phyloP scores from a whole-genome alignment of 345 rosid species.

The Limnanthes douglasii region DNA sequence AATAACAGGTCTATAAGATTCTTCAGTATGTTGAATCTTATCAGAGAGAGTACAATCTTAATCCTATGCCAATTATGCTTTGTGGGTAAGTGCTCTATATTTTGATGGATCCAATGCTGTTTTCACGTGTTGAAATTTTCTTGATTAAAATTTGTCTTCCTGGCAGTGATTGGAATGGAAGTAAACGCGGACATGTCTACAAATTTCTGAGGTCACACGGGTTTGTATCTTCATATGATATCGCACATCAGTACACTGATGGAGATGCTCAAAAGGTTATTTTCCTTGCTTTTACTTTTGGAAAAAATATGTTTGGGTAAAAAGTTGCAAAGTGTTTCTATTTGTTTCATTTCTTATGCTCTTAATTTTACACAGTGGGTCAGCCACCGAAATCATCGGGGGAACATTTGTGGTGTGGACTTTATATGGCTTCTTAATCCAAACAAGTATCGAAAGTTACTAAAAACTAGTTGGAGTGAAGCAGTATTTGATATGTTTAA shows the following conservation, averaged over 20 bases:
- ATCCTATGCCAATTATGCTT: conserved; percentile 57
- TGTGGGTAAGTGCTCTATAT: conserved; percentile 44
- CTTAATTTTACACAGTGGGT: conserved; percentile 51
- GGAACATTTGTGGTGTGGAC: conserved; percentile 92
- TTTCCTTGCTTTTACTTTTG: conserved; percentile 8
- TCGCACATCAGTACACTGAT: conserved; percentile 92
- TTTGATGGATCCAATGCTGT: not conserved
- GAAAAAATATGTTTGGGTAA: conserved; percentile 18
- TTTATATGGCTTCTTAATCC: conserved; percentile 99
- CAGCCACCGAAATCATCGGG: conserved; percentile 91
- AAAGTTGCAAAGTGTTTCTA: too few relatives aligned
- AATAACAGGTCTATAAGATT: conserved; percentile 67
- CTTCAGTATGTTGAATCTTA: conserved; percentile 67
- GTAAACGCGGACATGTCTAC: conserved; percentile 92
- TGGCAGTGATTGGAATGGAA: conserved; percentile 93
- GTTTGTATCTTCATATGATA: conserved; percentile 87
- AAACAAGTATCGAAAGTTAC: conserved; percentile 44
- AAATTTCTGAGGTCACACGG: conserved; percentile 90
- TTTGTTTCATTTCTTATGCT: conserved; percentile 8
- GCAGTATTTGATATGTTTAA: conserved; percentile 96
- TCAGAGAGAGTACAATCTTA: conserved; percentile 61
- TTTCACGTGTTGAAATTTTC: not conserved
- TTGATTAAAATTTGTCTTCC: conserved; percentile 5
- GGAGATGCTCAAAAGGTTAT: conserved; percentile 91
- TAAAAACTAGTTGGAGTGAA: conserved; percentile 84